Base-by-base conservation (phyloP, 257 asterid species). In the Buddleja alternifolia region DNA sequence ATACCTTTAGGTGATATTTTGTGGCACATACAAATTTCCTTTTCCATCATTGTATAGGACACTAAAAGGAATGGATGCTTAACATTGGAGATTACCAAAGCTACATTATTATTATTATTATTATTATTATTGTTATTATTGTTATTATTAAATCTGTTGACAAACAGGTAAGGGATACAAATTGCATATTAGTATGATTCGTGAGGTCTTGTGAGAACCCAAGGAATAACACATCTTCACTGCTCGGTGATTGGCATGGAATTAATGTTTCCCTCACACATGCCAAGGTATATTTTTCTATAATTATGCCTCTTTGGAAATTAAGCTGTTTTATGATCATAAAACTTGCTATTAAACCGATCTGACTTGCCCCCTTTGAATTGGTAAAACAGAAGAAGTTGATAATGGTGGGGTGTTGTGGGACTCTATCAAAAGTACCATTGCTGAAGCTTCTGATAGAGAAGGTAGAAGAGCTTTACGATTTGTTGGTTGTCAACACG, bases 231-330 rank as follows among this genome's bases (percentile, higher is more conserved):
- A 57, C 76, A 69, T 84, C 97, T 70, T 87, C 99, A 25, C 77
- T 94, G 81, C 99, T 94, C 10, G 99, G 99, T 52, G 99, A 94
- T 79, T 94, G 97, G 96, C 99, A 87, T 84, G 75, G 97, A 66
- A 94, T 87, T 63, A 91, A 94, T 12, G 99, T 94, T 51, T 97
- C 99, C 71, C 89, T 94, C 60, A 94, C 97, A n/a, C 96, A 97
- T 25, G 96, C 99, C 47, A 91, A 91, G 95, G 97, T 89, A 71
- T 51, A 32, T 39, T 66, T 75, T 29, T 20, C 40, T 19, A 17
- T 42, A 17, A 8, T 50, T 3, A 39, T 7, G 41, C 48, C 55
- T 42, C 60, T 14, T 20, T 11, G 7, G 37, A 58, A 46, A 46
- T 24, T 25, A 20, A n/a, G n/a, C n/a, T n/a, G n/a, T 41, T 63